Percentiles rank a stretch among this genome's conserved stretches.
These are phyloP conservation scores for Geotrichum cucujoidarum DNA, from an alignment of 1,139 yeast species.

Conservation along the genomic window DNA sequence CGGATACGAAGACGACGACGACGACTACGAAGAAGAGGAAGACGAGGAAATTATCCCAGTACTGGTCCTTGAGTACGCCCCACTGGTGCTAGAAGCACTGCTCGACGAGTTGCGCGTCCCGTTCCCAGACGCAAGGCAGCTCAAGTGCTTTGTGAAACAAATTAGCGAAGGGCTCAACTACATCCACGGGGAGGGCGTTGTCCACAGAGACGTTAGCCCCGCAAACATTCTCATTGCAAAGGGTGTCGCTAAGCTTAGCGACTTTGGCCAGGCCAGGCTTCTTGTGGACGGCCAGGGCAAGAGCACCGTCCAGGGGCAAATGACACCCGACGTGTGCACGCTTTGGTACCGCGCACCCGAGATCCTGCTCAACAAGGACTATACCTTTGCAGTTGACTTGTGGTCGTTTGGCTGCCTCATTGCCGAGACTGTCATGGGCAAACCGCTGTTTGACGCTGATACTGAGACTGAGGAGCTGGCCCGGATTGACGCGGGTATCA, in stretches of 20 bases:
- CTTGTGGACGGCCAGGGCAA: not conserved
- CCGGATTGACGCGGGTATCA: conserved; percentile 55
- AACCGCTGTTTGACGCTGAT: conserved; percentile 12
- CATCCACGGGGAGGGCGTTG: conserved; percentile 89
- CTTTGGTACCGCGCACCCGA: conserved; percentile 84
- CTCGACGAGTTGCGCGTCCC: conserved; percentile 13
- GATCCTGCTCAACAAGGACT: conserved; percentile 55
- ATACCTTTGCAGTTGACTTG: conserved; percentile 61
- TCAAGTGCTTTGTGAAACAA: conserved; percentile 90
- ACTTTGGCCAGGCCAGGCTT: conserved; percentile 75
- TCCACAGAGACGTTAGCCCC: conserved; percentile 91
- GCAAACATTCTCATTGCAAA: conserved; percentile 82
- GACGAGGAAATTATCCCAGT: conserved; percentile 3
- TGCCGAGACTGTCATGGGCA: conserved; percentile 13
- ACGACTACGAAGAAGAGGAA: not conserved
- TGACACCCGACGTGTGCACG: conserved; percentile 58
- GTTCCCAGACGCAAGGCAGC: conserved; percentile 2
- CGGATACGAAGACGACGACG: no score
- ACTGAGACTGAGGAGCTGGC: conserved; percentile 8
- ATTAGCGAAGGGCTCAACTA: conserved; percentile 82
- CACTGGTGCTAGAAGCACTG: conserved; percentile 13
- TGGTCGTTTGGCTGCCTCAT: conserved; percentile 72
- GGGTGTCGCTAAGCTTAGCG: conserved; percentile 87
- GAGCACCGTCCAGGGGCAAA: conserved; percentile 42
- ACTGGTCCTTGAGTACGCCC: conserved; percentile 18